phyloP scores from a whole-genome alignment of 31 red algal species.

The Bonnemaisonia californica region DNA sequence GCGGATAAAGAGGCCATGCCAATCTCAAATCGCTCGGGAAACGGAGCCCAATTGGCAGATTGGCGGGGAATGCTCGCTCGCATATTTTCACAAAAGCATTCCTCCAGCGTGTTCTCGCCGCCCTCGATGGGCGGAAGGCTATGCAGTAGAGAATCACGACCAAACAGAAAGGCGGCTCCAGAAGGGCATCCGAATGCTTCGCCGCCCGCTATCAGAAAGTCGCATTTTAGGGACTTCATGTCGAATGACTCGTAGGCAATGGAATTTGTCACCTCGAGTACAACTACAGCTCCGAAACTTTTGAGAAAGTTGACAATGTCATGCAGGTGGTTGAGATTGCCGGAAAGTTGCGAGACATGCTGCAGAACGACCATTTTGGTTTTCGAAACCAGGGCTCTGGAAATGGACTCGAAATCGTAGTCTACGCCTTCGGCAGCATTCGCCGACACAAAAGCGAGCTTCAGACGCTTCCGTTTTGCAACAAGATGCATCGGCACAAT shows the following conservation, averaged over 20 bases:
- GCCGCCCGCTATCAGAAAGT: constrained; percentile 35
- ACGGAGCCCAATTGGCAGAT: constrained; percentile 24
- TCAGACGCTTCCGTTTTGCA: background rate
- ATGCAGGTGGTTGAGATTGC: constrained; percentile 2
- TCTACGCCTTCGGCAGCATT: background rate
- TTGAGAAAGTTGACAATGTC: constrained; percentile 39
- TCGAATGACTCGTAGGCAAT: constrained; percentile 4
- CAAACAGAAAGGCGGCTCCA: constrained; percentile 43
- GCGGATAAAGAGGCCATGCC: constrained; percentile 23
- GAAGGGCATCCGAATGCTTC: constrained; percentile 21
- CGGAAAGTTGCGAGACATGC: constrained; percentile 10
- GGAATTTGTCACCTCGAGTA: constrained; percentile 33
- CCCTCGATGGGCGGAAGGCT: constrained; percentile 36
- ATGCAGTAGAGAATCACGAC: background rate
- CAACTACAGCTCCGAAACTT: constrained; percentile 13
- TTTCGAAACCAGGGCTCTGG: background rate
- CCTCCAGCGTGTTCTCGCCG: constrained; percentile 37
- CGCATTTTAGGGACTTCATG: constrained; percentile 13
- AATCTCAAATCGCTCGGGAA: constrained; percentile 57
- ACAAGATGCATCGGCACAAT: background rate
- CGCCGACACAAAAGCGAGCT: background rate
- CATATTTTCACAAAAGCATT: background rate
- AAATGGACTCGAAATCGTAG: background rate
- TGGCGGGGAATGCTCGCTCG: background rate
- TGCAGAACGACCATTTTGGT: constrained; percentile 45